Evolutionary conservation across 169 alveolate genomes (phyloP).

Genomic region (Cryptosporidium muris): DNA sequence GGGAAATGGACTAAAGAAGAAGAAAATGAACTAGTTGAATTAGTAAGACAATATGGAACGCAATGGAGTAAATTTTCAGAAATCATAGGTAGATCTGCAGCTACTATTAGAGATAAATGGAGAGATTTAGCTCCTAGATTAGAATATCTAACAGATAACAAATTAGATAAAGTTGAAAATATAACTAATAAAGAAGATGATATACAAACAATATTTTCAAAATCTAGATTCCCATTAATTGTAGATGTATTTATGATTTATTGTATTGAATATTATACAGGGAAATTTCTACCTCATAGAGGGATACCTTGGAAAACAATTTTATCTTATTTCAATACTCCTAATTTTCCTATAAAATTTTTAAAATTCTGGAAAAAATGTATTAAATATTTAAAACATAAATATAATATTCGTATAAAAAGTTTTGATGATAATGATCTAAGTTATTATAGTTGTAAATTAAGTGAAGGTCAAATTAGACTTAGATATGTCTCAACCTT

Average conservation of each 20-base stretch:
- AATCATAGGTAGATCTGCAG: conserved; percentile 67
- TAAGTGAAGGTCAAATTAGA: conserved; percentile 57
- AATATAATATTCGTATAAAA: conserved; percentile 2
- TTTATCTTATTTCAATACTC: conserved; percentile 21
- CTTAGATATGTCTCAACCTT: conserved; percentile 55
- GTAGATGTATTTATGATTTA: conserved; percentile 46
- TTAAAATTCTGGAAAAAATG: conserved; percentile 58
- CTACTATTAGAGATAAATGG: conserved; percentile 68
- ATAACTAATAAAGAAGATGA: background rate
- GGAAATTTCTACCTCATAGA: conserved; percentile 44
- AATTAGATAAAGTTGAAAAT: background rate
- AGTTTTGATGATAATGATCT: conserved; percentile 21
- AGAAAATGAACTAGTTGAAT: conserved; percentile 53
- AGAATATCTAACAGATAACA: background rate
- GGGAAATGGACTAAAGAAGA: conserved; percentile 70
- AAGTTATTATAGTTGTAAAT: conserved; percentile 18
- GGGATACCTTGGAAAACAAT: conserved; percentile 69
- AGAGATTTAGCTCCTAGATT: conserved; percentile 57
- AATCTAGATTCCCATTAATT: conserved; percentile 57
- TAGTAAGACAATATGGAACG: conserved; percentile 42
- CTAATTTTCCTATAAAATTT: conserved; percentile 34
- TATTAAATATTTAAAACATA: conserved; percentile 8
- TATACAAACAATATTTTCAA: background rate
- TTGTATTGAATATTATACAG: conserved; percentile 63
- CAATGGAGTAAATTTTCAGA: conserved; percentile 66